phyloP scores from a whole-genome alignment of 2,329 filamentous ascomycete species.

The Ascochyta rabiei region DNA sequence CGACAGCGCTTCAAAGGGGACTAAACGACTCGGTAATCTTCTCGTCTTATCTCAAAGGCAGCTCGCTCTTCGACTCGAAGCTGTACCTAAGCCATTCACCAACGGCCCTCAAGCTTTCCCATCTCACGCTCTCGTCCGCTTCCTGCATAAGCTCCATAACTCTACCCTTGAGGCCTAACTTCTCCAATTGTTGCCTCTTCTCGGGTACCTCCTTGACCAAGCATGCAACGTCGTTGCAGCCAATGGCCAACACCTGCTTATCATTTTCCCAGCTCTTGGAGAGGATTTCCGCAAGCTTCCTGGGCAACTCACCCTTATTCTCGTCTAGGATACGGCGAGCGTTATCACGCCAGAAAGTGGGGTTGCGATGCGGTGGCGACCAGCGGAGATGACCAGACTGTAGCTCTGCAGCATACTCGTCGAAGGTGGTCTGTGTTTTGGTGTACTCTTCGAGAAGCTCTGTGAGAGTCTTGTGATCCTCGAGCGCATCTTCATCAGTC shows the following conservation, averaged over 20 bases:
- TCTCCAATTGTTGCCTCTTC: conserved; percentile 79
- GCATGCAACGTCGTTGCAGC: conserved; percentile 88
- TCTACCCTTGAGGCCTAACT: conserved; percentile 79
- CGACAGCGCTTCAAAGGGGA: conserved; percentile 10
- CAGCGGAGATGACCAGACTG: conserved; percentile 86
- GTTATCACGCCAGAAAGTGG: conserved; percentile 90
- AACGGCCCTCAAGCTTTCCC: conserved; percentile 88
- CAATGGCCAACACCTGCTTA: conserved; percentile 85
- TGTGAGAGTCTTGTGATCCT: conserved; percentile 55
- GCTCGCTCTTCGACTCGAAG: conserved; percentile 46
- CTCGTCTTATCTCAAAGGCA: conserved; percentile 35
- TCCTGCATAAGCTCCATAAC: conserved; percentile 96
- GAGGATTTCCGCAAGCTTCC: conserved; percentile 85
- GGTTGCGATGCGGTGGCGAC: conserved; percentile 88
- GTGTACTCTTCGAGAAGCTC: conserved; percentile 84
- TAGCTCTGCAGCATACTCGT: conserved; percentile 79
- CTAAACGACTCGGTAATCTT: neutral
- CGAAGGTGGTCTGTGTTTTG: conserved; percentile 70
- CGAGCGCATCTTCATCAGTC: conserved; percentile 59
- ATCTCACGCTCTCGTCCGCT: conserved; percentile 83
- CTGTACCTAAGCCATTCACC: conserved; percentile 77
- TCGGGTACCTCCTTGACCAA: conserved; percentile 90
- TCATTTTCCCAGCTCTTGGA: conserved; percentile 83
- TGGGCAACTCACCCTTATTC: conserved; percentile 77
- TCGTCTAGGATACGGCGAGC: conserved; percentile 84